A percentile compares a stretch with the other conserved stretches of the same genome.
phyloP scores from a whole-genome alignment of 805 yeast species.

The Cyberlindnera xishuangbannaensis region DNA sequence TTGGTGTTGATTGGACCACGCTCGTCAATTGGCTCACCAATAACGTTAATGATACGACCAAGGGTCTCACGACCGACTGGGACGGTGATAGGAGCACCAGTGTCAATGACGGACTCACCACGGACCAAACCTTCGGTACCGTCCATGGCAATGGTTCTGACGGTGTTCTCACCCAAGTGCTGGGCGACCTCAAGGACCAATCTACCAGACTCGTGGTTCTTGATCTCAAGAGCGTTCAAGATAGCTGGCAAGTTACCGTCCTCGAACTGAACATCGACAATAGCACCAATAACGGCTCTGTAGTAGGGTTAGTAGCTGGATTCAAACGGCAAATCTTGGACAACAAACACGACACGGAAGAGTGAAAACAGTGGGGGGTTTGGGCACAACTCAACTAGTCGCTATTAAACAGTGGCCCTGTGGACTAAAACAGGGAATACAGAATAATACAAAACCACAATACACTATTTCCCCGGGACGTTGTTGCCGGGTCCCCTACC shows the following conservation, averaged over 20 bases:
- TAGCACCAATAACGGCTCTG: slow-evolving; percentile 98
- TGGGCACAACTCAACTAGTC: no score
- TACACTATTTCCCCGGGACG: no score
- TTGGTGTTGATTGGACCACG: slow-evolving; percentile 96
- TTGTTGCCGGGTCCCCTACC: no score
- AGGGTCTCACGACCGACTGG: slow-evolving; percentile 99
- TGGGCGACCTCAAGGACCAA: slow-evolving; percentile 98
- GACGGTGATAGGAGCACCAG: slow-evolving; percentile 97
- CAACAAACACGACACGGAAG: no score
- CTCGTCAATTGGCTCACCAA: slow-evolving; percentile 99
- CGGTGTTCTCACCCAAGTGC: slow-evolving; percentile 99
- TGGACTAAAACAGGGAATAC: no score
- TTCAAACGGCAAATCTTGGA: no score
- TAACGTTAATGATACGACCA: slow-evolving; percentile 96
- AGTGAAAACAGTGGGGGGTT: no score
- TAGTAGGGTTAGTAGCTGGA: no score
- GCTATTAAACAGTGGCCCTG: no score
- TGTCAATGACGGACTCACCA: slow-evolving; percentile 87
- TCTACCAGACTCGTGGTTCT: slow-evolving; percentile 66
- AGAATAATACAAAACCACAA: no score
- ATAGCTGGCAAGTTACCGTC: slow-evolving; percentile 97
- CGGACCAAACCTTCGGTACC: slow-evolving; percentile 99
- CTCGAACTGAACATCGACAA: slow-evolving; percentile 97
- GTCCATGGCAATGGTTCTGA: slow-evolving; percentile 99
- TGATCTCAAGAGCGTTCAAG: slow-evolving; percentile 91